Base-by-base conservation (phyloP, 2,329 filamentous ascomycete species). In the Epichloe festucae region DNA sequence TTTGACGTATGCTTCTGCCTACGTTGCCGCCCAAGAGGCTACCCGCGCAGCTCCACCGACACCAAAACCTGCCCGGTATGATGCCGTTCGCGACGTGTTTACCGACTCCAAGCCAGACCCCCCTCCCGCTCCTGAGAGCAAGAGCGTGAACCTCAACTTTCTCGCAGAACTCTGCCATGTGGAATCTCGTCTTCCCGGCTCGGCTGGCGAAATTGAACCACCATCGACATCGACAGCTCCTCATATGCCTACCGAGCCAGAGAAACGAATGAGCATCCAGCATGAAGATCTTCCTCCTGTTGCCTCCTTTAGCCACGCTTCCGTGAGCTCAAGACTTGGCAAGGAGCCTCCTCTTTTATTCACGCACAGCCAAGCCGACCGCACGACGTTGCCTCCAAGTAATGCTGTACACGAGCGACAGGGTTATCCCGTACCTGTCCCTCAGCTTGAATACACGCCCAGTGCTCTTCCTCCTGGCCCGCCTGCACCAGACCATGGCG, bases 71-170 rank as follows among this genome's bases (percentile, higher is more conserved):
- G 62, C 63, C 49, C 62, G 63, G 47, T 67, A 67, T 48, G 65
- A 67, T 54, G 65, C 65, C n/a, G 67, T 67, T 49, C 64, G 65
- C n/a, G 70, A 72, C 52, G 65, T 72, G 34, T 72, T 72, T 54
- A 67, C 66, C 12, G 61, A 67, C 50, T 62, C 65, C 7, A 67
- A 64, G 52, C 65, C 68, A 19, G 56, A 57, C 52, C 63, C 15
- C 48, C 49, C 60, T 11, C 62, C 63, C 2, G 53, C 58, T 6
- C 53, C 56, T 4, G 61, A 64, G 11, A 52, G 53, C 14, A 60
- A 60, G 34, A 53, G 52, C 14, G 51, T 62, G 34, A 55, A 59
- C 21, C 65, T 70, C 39, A 64, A 65, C 52, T 53, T 66, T 7
- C 58, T 70, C 27, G 66, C 67, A 11, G 60, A 66, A 53, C 49